Percentiles rank a stretch among this genome's conserved stretches.
phyloP scores from a whole-genome alignment of 768 basidiomycete species.

The Omphalotus guepiniiformis region DNA sequence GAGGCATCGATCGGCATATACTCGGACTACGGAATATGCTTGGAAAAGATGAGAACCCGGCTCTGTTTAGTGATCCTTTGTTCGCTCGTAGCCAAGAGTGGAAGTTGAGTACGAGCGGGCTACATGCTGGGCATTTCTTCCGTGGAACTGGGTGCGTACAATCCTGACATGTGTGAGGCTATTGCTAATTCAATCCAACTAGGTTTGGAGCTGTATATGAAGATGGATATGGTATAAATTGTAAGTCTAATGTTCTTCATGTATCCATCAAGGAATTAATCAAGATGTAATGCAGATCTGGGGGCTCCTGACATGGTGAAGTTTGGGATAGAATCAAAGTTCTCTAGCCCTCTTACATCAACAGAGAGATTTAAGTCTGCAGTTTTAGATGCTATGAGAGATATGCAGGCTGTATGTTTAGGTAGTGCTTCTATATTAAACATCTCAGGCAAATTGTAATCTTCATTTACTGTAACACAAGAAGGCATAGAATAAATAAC shows the following conservation, averaged over 20 bases:
- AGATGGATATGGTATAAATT: constrained; percentile 94
- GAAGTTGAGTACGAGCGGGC: constrained; percentile 86
- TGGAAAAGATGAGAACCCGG: constrained; percentile 48
- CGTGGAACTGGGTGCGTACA: constrained; percentile 72
- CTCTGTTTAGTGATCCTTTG: constrained; percentile 73
- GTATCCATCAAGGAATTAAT: not conserved
- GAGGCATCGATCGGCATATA: constrained; percentile 89
- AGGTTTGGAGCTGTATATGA: constrained; percentile 78
- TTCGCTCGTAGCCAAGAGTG: constrained; percentile 75
- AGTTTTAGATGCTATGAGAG: constrained; percentile 56
- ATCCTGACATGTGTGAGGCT: not conserved
- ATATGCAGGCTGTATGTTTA: constrained; percentile 60
- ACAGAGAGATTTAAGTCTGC: constrained; percentile 63
- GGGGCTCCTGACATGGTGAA: constrained; percentile 75
- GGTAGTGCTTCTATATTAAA: not conserved
- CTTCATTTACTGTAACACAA: not conserved
- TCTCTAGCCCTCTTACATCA: constrained; percentile 62
- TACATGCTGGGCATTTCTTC: constrained; percentile 84
- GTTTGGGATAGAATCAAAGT: constrained; percentile 92
- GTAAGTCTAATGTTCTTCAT: constrained; percentile 37
- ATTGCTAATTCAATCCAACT: constrained; percentile 7
- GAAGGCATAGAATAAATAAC: not conserved
- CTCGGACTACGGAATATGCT: constrained; percentile 75
- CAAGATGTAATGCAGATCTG: constrained; percentile 51
- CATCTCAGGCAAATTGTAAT: not conserved